Evolutionary conservation across 1,139 yeast genomes (phyloP), one percentile per base, ranked within the genome.

Genomic region (Pichia sp.): DNA sequence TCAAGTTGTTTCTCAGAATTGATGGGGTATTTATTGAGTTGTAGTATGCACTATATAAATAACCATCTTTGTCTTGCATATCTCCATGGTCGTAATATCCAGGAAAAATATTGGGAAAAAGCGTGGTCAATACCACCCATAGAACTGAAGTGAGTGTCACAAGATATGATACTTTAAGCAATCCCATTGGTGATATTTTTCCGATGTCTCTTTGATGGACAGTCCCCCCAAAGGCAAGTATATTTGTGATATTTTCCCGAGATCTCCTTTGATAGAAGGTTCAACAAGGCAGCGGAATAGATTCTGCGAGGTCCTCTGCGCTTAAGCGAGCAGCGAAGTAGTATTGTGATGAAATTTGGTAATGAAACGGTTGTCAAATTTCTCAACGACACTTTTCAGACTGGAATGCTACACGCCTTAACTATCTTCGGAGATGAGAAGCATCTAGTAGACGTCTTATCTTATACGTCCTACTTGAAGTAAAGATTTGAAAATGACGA

Each of bases 1-100:
- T 52, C 5, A 67, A 48, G 1, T 54, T 57, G 29, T 60, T 50
- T 1, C 47, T 13, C 4, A 58, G 40, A 8, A 67, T 58, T 2
- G 57, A 42, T 3, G 59, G 53, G 1, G 61, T 50, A 50, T 66
- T 67, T 10, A 64, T 50, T 5, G 52, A 38, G 46, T 63, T 63
- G 19, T 61, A 56, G 19, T 62, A 58, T 4, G 61, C 57, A 7
- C 54, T 45, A 7, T 49, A n/a, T 8, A 58, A 46, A 48, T 65
- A 64, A 4, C 65, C 66, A 44, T 65, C 67, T 8, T 16, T 38
- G 34, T 55, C 23, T 23, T 26, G 23, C 15, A 43, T 16, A 16
- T 57, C 56, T 5, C 15, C n/a, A 4, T 11, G 30, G 5, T 32
- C 16, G 1, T 16, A n/a, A 4, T 40, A 19, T 15, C 32, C 41